A percentile compares a stretch with the other conserved stretches of the same genome.
These are phyloP conservation scores for Phytopythium oedochilum DNA, from an alignment of 352 stramenopile genomes.

Conservation along the genomic window DNA sequence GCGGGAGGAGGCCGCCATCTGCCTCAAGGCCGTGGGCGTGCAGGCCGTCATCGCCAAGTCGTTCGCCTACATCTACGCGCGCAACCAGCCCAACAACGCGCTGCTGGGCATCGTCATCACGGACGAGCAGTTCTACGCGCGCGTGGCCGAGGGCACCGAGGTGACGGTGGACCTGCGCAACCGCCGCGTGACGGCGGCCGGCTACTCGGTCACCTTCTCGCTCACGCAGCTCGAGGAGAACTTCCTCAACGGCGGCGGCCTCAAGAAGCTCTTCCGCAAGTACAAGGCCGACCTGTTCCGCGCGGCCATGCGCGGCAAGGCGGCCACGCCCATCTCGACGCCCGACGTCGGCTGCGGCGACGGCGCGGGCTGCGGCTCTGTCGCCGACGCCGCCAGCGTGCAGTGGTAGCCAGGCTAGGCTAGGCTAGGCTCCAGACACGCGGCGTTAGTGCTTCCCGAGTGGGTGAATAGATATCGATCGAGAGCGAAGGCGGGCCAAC, in stretches of 20 bases:
- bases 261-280: slow-evolving; percentile 74
- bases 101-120: slow-evolving; percentile 78
- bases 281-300: slow-evolving; percentile 86
- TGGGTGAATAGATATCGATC: slow-evolving; percentile 4
- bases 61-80: slow-evolving; percentile 84
- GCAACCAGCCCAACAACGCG: slow-evolving; percentile 83
- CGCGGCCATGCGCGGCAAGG: slow-evolving; percentile 73
- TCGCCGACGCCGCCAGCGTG: slow-evolving; percentile 5
- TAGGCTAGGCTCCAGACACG: neutral
- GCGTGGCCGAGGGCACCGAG: slow-evolving; percentile 56
- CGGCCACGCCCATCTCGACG: slow-evolving; percentile 43
- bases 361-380: slow-evolving; percentile 8
- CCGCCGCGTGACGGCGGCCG: slow-evolving; percentile 52
- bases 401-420: slow-evolving; percentile 16
- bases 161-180: slow-evolving; percentile 72
- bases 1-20: slow-evolving; percentile 75
- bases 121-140: slow-evolving; percentile 74
- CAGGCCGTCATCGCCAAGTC: slow-evolving; percentile 83
- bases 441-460: too few species aligned
- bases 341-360: slow-evolving; percentile 54
- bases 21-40: slow-evolving; percentile 73
- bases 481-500: too few species aligned
- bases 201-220: slow-evolving; percentile 59
- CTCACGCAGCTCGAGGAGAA: slow-evolving; percentile 78
- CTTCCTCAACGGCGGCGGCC: slow-evolving; percentile 70